phyloP scores from a whole-genome alignment of 176 grass and related monocot species.

The Musa beccarii region DNA sequence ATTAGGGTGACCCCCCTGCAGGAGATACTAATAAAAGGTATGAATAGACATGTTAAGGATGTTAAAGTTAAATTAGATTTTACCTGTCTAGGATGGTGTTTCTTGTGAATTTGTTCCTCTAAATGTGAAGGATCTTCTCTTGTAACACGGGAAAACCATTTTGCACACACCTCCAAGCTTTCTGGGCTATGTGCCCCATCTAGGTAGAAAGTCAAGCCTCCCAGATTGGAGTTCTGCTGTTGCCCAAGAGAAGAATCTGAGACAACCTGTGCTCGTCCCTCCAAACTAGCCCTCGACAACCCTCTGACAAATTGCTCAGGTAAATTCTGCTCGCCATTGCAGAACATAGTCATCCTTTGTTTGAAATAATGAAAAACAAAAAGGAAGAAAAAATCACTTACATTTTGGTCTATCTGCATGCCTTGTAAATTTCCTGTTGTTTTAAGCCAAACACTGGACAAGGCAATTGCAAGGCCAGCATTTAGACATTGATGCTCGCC shows the following conservation, averaged over 20 bases:
- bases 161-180: conserved; percentile 87
- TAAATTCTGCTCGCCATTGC: conserved; percentile 44
- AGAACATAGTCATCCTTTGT: conserved; percentile 7
- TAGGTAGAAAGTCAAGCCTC: conserved; percentile 54
- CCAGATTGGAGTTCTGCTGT: conserved; percentile 16
- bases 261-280: conserved; percentile 80
- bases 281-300: conserved; percentile 41
- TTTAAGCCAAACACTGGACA: conserved; percentile 67
- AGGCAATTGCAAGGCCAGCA: conserved; percentile 82
- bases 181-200: conserved; percentile 86
- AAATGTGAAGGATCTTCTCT: conserved; percentile 29
- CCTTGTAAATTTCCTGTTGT: conserved; percentile 42
- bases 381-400: conserved; percentile 32
- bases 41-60: conserved; percentile 15
- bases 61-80: conserved; percentile 8
- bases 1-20: background rate
- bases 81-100: conserved; percentile 46
- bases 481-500: conserved; percentile 87
- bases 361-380: background rate
- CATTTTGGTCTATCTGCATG: conserved; percentile 32
- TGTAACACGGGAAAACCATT: conserved; percentile 66
- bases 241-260: conserved; percentile 32
- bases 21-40: background rate
- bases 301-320: conserved; percentile 58
- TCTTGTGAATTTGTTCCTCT: conserved; percentile 24